These are phyloP conservation scores for Bipolaris bicolor DNA, from an alignment of 2,329 filamentous ascomycete genomes.

Conservation along the genomic window DNA sequence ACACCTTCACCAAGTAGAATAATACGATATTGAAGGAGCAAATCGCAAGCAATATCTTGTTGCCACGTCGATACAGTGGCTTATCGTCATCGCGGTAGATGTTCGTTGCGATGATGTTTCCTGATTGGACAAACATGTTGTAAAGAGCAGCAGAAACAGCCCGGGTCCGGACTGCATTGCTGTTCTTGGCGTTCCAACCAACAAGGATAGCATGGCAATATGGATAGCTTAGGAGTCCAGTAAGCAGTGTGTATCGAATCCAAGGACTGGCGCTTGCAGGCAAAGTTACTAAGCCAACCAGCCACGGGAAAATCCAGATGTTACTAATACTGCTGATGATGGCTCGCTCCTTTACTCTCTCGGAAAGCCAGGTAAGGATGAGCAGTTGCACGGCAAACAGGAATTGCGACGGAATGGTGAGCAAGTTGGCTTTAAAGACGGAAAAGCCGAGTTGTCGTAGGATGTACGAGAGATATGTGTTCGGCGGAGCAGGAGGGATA, in stretches of 20 bases:
- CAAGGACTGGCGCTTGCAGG: not conserved
- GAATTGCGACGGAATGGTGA: conserved; percentile 61
- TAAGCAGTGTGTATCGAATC: not conserved
- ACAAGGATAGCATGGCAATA: not conserved
- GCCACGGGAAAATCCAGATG: not conserved
- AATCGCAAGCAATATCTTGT: conserved; percentile 26
- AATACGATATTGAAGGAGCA: not conserved
- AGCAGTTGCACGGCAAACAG: conserved; percentile 50
- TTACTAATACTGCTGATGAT: not conserved
- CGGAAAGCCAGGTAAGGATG: not conserved
- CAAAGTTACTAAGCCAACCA: not conserved
- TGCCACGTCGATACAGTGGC: conserved; percentile 54
- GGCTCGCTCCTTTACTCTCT: not conserved
- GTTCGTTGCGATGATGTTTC: conserved; percentile 55
- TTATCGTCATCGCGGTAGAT: conserved; percentile 57
- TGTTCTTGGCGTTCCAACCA: not conserved
- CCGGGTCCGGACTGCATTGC: not conserved
- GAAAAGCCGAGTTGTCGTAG: conserved; percentile 65
- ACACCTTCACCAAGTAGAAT: not conserved
- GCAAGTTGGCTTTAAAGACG: conserved; percentile 67
- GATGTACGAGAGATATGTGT: conserved; percentile 58
- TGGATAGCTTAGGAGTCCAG: not conserved
- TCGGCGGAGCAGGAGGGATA: not conserved
- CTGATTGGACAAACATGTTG: conserved; percentile 56
- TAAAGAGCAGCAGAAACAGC: conserved; percentile 49